Evolutionary conservation across 352 stramenopile genomes (phyloP), one percentile per base, ranked within the genome.

Genomic region (Phytophthora foliorum): DNA sequence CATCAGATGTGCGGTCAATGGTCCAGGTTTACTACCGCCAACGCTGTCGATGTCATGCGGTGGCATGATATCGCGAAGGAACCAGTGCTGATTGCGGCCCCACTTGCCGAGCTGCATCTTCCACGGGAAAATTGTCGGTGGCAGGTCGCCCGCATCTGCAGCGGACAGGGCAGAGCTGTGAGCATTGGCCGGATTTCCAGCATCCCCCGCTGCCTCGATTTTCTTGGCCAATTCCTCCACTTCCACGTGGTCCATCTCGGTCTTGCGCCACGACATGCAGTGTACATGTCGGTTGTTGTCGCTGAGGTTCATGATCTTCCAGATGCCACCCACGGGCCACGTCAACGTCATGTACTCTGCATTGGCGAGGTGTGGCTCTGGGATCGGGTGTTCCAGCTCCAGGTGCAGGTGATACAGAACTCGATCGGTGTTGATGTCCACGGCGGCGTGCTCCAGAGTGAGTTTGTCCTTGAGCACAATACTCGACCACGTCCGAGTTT

Each of bases 81-180:
- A 88, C 79, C 81, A 90, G 52, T 87, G 81, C 7, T 59, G 68
- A 17, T 42, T 44, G 55, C 75, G 50, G 4, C 75, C 75, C 77
- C 78, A 90, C 19, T 58, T 70, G 6, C 79, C 81, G 0, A 86
- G 63, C 56, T 85, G 67, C 79, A 90, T 88, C 52, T 85, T 88
- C 81, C 81, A 90, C 16, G 77, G 65, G 39, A 90, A 90, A 2
- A 86, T 14, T 7, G 63, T 74, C 10, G 65, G 56, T 16, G 71
- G 61, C 6, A 74, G 29, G 9, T 74, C 60, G 6, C 63, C 29
- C 4, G 48, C 41, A 42, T 70, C 59, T 9, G 66, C 53, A 24
- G 59, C 39, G 13, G 59, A 59, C 2, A 69, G 38, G 0, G 59
- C 49, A 2, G 66, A 74, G 32, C 66, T 74, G 9, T 49, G 36